Evolutionary conservation across 805 yeast genomes (phyloP), one percentile per base, ranked within the genome.

Genomic region (Sugiyamaella chiloensis): DNA sequence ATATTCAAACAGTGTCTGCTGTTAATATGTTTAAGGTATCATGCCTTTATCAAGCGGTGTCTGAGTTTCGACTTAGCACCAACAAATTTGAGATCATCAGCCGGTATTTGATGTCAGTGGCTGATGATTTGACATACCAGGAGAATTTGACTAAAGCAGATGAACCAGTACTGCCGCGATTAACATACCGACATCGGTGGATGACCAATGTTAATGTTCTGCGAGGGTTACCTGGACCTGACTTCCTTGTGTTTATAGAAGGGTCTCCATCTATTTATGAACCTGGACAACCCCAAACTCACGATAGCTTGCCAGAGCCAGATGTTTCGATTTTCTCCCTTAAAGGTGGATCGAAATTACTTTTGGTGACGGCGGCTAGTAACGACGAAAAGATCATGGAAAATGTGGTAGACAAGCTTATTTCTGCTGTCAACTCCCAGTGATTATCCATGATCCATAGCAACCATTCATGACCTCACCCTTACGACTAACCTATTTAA

Each of bases 151-250:
- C 32, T 31, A 42, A 30, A 19, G 40, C 23, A 2, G 46, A 30
- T n/a, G 46, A 42, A 4, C 37, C 24, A 14, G 16, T 14, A 8
- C 24, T 14, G 3, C 48, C 14, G 3, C 21, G 37, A 16, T 29
- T 36, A n/a, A 24, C 42, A 17, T 52, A 52, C 36, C 46, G 54
- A n/a, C 51, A 59, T 14, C 42, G 46, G 24, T 59, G 62, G 62
- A 50, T 52, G 50, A 49, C 52, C 30, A 37, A 42, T 23, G 57
- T 54, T 19, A 52, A 51, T n/a, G 19, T 54, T 6, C 44, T 59
- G 40, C 40, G 58, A 26, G 61, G 61, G 1, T 48, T 59, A 14
- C 60, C 58, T 5, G 53, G 48, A 2, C 62, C 62, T 2, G 61
- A 59, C 42, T 53, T 37, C 26, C 29, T 58, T 16, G 53, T 59